Evolutionary conservation across 106 monocot species (phyloP), one percentile per base, ranked within the genome.

Genomic region (Amphibolis antarctica): DNA sequence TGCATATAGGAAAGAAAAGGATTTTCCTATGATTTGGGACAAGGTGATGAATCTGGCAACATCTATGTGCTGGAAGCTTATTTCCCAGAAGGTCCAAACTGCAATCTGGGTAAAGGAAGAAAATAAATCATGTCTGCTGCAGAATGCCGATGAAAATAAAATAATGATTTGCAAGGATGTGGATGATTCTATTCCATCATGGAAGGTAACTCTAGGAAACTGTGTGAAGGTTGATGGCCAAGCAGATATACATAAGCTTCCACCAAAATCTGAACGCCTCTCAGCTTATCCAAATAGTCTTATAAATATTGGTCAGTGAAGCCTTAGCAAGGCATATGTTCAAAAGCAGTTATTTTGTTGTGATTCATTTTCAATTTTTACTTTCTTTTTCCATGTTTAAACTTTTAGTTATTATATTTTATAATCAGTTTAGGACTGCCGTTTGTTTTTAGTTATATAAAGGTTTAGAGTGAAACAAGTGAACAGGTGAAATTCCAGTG

Each of bases 31-130:
- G 28, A 91, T 98, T 43, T 98, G 98, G 98, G 84, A 81, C 27
- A 91, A 90, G 46, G 24, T 98, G 63, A 58, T 77, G 48, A 84
- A 98, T 66, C 28, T 98, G 28, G 91, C 91, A 42, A 79, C 67
- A 46, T 49, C 73, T 64, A 91, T 98, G 91, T 98, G 98, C 75
- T 98, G 98, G 98, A 83, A 84, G 61, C 80, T 98, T 27, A 85
- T 98, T 64, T 78, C 80, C 63, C 82, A 69, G 52, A 60, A 91
- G 56, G 90, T 91, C 53, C 98, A 98, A 52, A 98, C 98, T 68
- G 98, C 98, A 65, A 88, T 98, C 50, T 98, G 98, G 98, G 44
- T 81, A 29, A 98, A 98, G 76, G 62, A 68, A 55, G 87, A 82
- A 47, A 74, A 86, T 76, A 76, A 85, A 11, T 72, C 74, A 66